Evolutionary conservation across 257 asterid species (phyloP).

Genomic region (Solanum ahanhuiri): DNA sequence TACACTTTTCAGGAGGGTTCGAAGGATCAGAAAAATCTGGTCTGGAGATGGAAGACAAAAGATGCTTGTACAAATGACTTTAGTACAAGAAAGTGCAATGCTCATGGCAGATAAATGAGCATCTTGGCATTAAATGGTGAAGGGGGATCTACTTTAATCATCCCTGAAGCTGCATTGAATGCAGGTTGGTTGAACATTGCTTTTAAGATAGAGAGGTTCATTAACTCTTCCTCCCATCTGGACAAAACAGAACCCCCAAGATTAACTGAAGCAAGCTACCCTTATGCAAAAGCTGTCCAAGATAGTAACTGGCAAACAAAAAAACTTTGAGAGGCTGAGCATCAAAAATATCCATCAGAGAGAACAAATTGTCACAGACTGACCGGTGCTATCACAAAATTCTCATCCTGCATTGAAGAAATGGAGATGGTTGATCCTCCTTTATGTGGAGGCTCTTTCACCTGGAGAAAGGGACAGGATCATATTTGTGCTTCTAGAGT

Average conservation of each 20-base stretch:
- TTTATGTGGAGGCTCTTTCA: no score
- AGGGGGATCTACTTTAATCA: neutral
- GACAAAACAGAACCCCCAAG: neutral
- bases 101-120: neutral
- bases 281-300: neutral
- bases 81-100: neutral
- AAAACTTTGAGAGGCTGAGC: neutral
- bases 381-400: no score
- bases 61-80: neutral
- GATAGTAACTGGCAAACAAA: neutral
- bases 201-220: neutral
- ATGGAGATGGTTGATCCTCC: no score
- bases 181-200: neutral
- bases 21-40: neutral
- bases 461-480: no score
- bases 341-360: neutral
- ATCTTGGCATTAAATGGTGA: neutral
- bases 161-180: neutral
- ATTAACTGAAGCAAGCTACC: neutral
- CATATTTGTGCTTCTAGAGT: no score
- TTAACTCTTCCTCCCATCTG: neutral
- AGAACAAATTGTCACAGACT: no score
- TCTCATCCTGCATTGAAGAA: no score
- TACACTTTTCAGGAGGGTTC: neutral
- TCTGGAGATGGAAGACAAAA: neutral